Evolutionary conservation across 2,329 filamentous ascomycete species (phyloP), one percentile per base, ranked within the genome.

Genomic region (Diplodia sapinea): DNA sequence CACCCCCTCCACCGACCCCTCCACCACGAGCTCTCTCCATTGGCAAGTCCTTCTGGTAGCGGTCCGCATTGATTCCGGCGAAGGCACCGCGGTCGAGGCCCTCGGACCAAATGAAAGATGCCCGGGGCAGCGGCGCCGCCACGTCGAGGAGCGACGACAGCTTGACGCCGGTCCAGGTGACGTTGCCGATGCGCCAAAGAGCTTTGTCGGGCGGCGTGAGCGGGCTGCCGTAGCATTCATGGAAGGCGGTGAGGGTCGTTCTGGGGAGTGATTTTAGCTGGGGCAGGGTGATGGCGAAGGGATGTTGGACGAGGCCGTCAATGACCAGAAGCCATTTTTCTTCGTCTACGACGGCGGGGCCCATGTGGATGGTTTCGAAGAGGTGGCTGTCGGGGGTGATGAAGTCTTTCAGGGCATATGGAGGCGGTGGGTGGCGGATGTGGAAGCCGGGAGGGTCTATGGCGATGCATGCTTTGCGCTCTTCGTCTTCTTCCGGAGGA

Each of bases 281-380:
- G 0, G 65, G n/a, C 8, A 76, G 72, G 12, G 70, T 73, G 5
- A 78, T 61, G 5, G 71, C 66, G 65, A 75, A 75, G 0, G 76
- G 75, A 1, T 65, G 59, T 9, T 72, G 52, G 1, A 79, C 76
- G 2, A 78, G 70, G 3, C 77, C 78, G 59, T 75, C 73, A 17
- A 79, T 66, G 0, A 74, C 69, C 2, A 79, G 72, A 4, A 69
- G 67, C 72, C 75, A 79, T n/a, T 69, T 71, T 0, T 70, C 23
- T 8, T 70, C 29, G 26, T 77, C 72, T 15, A 79, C 70, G 2
- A 74, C 70, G 3, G 77, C 73, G 8, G 70, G 70, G 3, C 76
- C 77, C 74, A 79, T 77, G 67, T 79, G 77, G 13, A 78, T 75
- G 1, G 77, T 79, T 50, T 78, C 76, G 66, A 79, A 79, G 6